Conservation (phyloP, 192 early-diverging fungal species). For the Coemansia biformis region DNA sequence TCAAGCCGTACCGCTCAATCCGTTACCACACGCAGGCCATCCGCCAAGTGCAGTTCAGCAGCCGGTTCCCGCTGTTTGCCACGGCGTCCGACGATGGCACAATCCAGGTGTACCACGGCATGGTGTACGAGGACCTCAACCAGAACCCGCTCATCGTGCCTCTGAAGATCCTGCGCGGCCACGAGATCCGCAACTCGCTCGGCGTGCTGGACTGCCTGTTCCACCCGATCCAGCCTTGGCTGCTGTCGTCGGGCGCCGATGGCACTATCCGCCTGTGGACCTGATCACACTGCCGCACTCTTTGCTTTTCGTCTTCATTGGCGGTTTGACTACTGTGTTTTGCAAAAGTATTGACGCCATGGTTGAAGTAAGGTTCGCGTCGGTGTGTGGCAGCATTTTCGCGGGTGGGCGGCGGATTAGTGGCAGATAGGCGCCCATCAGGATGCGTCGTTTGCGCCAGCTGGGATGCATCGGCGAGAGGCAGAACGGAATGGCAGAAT, state of each 20-base stretch:
- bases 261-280: conserved; percentile 83
- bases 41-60: conserved; percentile 81
- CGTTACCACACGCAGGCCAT: conserved; percentile 86
- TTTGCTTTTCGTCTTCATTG: conserved; percentile 1
- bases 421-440: too few relatives aligned
- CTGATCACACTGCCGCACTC: too few relatives aligned
- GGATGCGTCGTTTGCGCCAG: too few relatives aligned
- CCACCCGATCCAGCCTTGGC: conserved; percentile 97
- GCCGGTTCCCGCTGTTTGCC: conserved; percentile 88
- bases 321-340: background rate
- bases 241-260: conserved; percentile 89
- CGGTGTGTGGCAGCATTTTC: too few relatives aligned
- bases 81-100: conserved; percentile 88
- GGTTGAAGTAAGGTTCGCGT: too few relatives aligned
- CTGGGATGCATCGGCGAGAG: too few relatives aligned
- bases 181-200: conserved; percentile 65
- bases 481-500: too few relatives aligned
- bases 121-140: conserved; percentile 94
- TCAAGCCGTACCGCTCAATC: conserved; percentile 90
- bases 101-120: conserved; percentile 95
- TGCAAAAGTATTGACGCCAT: too few relatives aligned
- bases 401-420: too few relatives aligned
- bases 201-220: conserved; percentile 80
- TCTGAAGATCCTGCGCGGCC: conserved; percentile 87
- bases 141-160: conserved; percentile 98